These are phyloP conservation scores for Rhizoclosmatium sp. DNA, from an alignment of 192 early-diverging fungal species.

Conservation along the genomic window DNA sequence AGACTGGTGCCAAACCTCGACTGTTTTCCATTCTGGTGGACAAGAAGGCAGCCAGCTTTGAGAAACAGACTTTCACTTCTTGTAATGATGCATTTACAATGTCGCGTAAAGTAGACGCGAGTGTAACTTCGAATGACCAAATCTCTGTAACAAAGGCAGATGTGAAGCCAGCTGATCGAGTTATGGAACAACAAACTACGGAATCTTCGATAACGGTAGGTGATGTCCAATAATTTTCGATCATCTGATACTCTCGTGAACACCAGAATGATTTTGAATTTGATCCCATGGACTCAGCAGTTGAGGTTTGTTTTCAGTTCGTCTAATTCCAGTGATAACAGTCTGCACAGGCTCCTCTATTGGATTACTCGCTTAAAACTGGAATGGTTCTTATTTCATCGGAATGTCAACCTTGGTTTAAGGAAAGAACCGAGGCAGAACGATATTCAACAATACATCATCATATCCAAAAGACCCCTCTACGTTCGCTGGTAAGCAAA, in stretches of 20 bases:
- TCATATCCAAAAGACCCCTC: neutral
- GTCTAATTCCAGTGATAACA: neutral
- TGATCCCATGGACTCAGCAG: neutral
- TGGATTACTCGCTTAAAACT: constrained; percentile 23
- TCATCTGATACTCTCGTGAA: too few species aligned
- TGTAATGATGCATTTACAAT: neutral
- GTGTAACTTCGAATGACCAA: too few species aligned
- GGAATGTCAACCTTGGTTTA: constrained; percentile 11
- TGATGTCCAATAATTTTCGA: too few species aligned
- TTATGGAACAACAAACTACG: too few species aligned
- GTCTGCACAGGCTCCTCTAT: neutral
- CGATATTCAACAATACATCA: neutral
- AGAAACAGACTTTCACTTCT: neutral
- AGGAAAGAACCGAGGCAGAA: constrained; percentile 30
- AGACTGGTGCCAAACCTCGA: neutral
- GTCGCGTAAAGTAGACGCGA: too few species aligned
- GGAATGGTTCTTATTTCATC: neutral
- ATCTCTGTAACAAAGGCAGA: too few species aligned
- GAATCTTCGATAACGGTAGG: too few species aligned
- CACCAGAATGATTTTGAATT: neutral
- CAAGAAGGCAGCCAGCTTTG: neutral
- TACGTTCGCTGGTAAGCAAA: neutral
- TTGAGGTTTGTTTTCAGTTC: neutral
- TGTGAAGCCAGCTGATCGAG: too few species aligned
- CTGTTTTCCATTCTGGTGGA: constrained; percentile 14